These are phyloP conservation scores for Oenanthe sinensis DNA, from an alignment of 129 eudicot genomes.

Conservation along the genomic window DNA sequence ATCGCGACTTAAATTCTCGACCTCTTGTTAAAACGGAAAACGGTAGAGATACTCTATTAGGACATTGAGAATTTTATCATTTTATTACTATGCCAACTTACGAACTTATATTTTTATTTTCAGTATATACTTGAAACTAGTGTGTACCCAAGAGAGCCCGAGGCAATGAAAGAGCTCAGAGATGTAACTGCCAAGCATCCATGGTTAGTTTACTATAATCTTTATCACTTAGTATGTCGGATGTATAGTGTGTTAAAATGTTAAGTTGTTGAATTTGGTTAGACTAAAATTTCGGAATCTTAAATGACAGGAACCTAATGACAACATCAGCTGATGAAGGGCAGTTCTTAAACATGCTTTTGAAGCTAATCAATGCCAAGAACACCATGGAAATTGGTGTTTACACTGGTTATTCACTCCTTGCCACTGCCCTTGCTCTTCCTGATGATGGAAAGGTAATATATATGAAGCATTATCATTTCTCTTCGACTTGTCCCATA, in stretches of 20 bases:
- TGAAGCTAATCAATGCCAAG: constrained; percentile 71
- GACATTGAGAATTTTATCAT: no score
- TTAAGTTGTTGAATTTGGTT: neutral
- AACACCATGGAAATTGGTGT: constrained; percentile 95
- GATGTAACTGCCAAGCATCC: constrained; percentile 86
- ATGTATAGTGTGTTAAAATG: neutral
- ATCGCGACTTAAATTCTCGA: neutral
- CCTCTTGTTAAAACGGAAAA: neutral
- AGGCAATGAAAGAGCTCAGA: constrained; percentile 74
- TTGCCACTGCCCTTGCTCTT: constrained; percentile 92
- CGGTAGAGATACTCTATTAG: neutral
- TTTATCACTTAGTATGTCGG: neutral
- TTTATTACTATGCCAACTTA: neutral
- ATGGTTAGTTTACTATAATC: constrained; percentile 30
- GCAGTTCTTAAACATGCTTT: constrained; percentile 67
- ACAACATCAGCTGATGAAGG: constrained; percentile 94
- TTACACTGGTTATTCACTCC: constrained; percentile 84
- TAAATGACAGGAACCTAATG: constrained; percentile 56
- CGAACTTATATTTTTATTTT: neutral
- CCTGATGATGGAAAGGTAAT: constrained; percentile 84
- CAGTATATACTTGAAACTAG: constrained; percentile 83
- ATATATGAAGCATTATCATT: no score
- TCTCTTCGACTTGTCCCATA: no score
- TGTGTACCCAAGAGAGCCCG: constrained; percentile 85
- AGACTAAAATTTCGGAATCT: neutral